Percentiles rank a stretch among this genome's conserved stretches.
phyloP scores from a whole-genome alignment of 116 monocot species.

The Zostera marina region DNA sequence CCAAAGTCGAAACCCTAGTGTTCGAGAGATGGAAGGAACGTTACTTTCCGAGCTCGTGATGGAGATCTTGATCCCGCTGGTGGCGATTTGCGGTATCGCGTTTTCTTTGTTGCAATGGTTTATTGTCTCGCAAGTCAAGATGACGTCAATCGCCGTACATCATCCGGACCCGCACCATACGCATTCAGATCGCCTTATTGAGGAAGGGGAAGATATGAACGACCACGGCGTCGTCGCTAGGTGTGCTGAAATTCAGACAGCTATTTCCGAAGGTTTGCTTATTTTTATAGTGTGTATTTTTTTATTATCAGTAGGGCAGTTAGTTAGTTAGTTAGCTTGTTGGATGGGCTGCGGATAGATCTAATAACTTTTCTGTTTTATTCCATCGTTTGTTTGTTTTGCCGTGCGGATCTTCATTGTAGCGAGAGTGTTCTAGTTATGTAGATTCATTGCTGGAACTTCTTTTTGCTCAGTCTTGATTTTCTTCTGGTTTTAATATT shows the following conservation, averaged over 20 bases:
- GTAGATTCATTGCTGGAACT: too few relatives aligned
- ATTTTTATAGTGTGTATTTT: too few relatives aligned
- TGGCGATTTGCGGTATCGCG: conserved; percentile 58
- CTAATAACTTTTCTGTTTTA: too few relatives aligned
- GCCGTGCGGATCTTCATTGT: too few relatives aligned
- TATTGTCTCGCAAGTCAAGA: conserved; percentile 61
- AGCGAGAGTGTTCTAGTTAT: too few relatives aligned
- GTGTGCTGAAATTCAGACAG: conserved; percentile 52
- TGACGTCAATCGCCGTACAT: conserved; percentile 14
- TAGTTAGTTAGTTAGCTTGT: too few relatives aligned
- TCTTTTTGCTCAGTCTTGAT: too few relatives aligned
- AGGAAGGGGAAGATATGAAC: conserved; percentile 56
- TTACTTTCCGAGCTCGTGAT: conserved; percentile 41
- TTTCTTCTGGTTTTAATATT: too few relatives aligned
- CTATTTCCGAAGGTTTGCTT: conserved; percentile 44
- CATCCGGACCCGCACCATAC: conserved; percentile 13
- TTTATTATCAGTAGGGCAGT: too few relatives aligned
- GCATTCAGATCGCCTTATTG: conserved; percentile 24
- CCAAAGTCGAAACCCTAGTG: background rate
- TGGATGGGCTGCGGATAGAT: too few relatives aligned
- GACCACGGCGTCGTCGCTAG: conserved; percentile 39
- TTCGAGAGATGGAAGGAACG: conserved; percentile 31
- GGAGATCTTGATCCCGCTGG: conserved; percentile 66
- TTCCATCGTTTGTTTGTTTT: too few relatives aligned
- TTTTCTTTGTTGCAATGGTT: conserved; percentile 79